These are phyloP conservation scores for Cryptococcus neoformans DNA, from an alignment of 1,284 basidiomycete species.

Conservation along the genomic window DNA sequence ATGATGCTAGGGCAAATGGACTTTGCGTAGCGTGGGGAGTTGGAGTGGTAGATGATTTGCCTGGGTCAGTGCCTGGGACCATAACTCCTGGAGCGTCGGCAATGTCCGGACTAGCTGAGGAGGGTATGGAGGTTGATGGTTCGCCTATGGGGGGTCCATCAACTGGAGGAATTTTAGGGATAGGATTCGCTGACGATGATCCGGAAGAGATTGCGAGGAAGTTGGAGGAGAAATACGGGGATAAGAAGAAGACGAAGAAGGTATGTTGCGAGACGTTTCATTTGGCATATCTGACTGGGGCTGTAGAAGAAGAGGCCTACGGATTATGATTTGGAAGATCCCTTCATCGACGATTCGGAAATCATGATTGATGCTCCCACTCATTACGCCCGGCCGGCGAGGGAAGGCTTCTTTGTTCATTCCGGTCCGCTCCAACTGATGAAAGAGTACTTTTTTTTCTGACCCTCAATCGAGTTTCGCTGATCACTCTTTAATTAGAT, in stretches of 20 bases:
- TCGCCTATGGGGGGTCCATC: slow-evolving; percentile 4
- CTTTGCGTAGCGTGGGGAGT: slow-evolving; percentile 22
- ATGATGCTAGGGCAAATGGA: slow-evolving; percentile 29
- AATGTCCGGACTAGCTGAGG: not conserved
- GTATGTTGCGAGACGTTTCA: not conserved
- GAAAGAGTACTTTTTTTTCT: slow-evolving; percentile 26
- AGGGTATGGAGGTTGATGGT: slow-evolving; percentile 1
- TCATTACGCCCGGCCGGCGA: slow-evolving; percentile 87
- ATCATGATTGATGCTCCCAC: slow-evolving; percentile 84
- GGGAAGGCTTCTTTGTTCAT: slow-evolving; percentile 91
- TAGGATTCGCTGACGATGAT: slow-evolving; percentile 11
- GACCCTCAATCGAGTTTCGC: not conserved
- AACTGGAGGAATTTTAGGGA: slow-evolving; percentile 4
- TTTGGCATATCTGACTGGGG: not conserved
- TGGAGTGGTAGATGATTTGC: slow-evolving; percentile 12
- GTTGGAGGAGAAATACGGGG: slow-evolving; percentile 37
- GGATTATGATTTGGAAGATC: slow-evolving; percentile 84
- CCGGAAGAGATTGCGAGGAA: slow-evolving; percentile 32
- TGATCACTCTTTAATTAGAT: too few relatives aligned
- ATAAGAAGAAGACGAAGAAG: slow-evolving; percentile 17
- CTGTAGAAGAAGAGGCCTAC: slow-evolving; percentile 56
- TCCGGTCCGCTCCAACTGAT: slow-evolving; percentile 75
- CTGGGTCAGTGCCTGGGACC: not conserved
- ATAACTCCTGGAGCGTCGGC: not conserved
- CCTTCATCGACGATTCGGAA: slow-evolving; percentile 98